A percentile compares a stretch with the other conserved stretches of the same genome.
Evolutionary conservation across 1,139 yeast genomes (phyloP).

Genomic region (Kurtzmaniella quercitrusa): DNA sequence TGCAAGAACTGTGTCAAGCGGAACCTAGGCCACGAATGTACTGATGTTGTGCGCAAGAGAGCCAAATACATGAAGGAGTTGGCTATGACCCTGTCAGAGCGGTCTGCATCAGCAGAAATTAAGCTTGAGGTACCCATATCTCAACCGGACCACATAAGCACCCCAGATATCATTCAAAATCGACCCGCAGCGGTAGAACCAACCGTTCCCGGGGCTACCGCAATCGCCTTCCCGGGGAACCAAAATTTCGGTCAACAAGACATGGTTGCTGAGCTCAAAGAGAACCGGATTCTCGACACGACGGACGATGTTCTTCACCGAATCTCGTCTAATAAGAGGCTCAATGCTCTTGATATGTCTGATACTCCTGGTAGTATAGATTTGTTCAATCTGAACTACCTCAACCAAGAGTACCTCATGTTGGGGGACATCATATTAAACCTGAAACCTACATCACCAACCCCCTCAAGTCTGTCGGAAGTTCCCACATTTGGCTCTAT

Average conservation of each 20-base stretch:
- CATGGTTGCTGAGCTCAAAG: background rate
- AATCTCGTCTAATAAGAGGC: constrained; percentile 11
- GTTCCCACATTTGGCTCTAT: constrained; percentile 6
- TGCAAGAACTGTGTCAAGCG: constrained; percentile 67
- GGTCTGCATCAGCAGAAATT: background rate
- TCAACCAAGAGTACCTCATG: constrained; percentile 56
- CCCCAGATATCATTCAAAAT: background rate
- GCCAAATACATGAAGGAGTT: constrained; percentile 35
- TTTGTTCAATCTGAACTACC: constrained; percentile 35
- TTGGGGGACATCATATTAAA: constrained; percentile 50
- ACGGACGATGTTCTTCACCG: constrained; percentile 37
- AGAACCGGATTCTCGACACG: constrained; percentile 25
- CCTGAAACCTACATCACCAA: constrained; percentile 51
- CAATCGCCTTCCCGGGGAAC: background rate
- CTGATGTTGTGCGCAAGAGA: constrained; percentile 55
- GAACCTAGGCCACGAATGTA: constrained; percentile 50
- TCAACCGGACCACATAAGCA: background rate
- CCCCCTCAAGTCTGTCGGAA: constrained; percentile 31
- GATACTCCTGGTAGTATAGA: constrained; percentile 12
- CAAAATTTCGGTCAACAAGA: background rate
- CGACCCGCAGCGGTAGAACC: background rate
- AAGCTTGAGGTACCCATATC: background rate
- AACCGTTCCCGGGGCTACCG: background rate
- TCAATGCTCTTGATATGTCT: constrained; percentile 7
- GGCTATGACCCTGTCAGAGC: constrained; percentile 1